These are phyloP conservation scores for Daldinia grandis DNA, from an alignment of 495 filamentous ascomycete genomes.

Conservation along the genomic window DNA sequence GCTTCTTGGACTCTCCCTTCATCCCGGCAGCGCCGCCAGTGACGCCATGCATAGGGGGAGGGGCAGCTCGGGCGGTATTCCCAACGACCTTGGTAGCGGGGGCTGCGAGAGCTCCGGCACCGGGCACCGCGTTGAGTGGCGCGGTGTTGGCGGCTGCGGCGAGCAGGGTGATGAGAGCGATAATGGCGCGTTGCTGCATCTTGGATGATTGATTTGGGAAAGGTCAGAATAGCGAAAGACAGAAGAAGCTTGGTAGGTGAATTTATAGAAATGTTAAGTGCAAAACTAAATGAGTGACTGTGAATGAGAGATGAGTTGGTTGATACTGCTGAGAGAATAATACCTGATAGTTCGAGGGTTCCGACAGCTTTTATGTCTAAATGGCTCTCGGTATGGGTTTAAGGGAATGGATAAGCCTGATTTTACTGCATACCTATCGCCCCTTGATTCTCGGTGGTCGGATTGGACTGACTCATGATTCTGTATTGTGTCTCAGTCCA, in stretches of 20 bases:
- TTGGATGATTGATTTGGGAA: constrained; percentile 9
- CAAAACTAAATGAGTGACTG: constrained; percentile 26
- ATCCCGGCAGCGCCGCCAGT: neutral
- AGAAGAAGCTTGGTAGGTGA: neutral
- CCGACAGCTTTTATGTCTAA: constrained; percentile 26
- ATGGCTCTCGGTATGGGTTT: neutral
- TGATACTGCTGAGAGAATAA: constrained; percentile 11
- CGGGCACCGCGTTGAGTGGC: constrained; percentile 5
- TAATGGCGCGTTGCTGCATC: constrained; percentile 36
- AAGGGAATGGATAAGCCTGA: neutral
- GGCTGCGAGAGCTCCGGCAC: constrained; percentile 11
- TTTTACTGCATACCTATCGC: constrained; percentile 21
- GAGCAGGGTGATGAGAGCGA: constrained; percentile 35
- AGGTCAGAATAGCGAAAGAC: neutral
- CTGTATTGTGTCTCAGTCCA: constrained; percentile 22
- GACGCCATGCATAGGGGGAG: neutral
- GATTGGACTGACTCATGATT: constrained; percentile 30
- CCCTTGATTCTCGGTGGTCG: constrained; percentile 17
- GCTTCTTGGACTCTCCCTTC: neutral
- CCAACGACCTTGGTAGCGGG: neutral
- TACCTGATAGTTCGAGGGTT: neutral
- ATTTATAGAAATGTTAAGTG: neutral
- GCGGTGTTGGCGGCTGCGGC: constrained; percentile 27
- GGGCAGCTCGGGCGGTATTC: constrained; percentile 6
- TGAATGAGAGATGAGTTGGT: constrained; percentile 29